Conservation (phyloP, 1,139 yeast species). For the Suhomyces maxii region DNA sequence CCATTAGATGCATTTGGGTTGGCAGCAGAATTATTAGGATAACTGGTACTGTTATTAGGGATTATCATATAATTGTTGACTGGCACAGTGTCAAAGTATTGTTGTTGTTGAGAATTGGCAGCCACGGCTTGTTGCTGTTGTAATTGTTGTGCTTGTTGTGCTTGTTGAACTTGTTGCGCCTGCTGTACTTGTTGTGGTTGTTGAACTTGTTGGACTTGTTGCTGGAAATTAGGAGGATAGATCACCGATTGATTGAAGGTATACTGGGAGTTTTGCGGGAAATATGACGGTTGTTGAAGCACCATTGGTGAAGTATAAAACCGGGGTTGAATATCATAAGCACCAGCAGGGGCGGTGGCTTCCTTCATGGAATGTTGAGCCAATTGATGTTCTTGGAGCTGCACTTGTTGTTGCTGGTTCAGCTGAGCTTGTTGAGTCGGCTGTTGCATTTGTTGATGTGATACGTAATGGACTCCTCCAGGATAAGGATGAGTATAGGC, state of each 20-base stretch:
- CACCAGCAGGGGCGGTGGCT: conserved; percentile 1
- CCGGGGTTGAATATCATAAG: conserved; percentile 19
- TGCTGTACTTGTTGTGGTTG: conserved; percentile 11
- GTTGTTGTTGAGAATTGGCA: conserved; percentile 5
- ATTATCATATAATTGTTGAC: conserved; percentile 21
- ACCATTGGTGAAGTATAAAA: conserved; percentile 23
- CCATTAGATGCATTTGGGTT: conserved; percentile 1
- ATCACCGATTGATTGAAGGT: conserved; percentile 19
- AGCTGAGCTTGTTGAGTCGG: conserved; percentile 9
- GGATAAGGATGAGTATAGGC: conserved; percentile 6
- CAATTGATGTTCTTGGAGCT: conserved; percentile 10
- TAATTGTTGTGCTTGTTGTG: conserved; percentile 11
- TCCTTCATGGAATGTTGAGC: conserved; percentile 10
- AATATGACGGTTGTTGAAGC: conserved; percentile 23
- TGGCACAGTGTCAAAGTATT: conserved; percentile 18
- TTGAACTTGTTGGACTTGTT: conserved; percentile 12
- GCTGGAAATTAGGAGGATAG: conserved; percentile 18
- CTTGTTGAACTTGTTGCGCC: conserved; percentile 2
- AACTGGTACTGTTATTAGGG: conserved; percentile 12
- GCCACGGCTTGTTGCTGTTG: conserved; percentile 6
- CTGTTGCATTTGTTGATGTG: conserved; percentile 13
- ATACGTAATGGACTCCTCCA: conserved; percentile 4
- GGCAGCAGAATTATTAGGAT: conserved; percentile 4
- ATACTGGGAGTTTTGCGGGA: conserved; percentile 20
- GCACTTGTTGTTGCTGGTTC: conserved; percentile 5